Conservation (phyloP, 768 basidiomycete species). For the Tylopilus felleus region DNA sequence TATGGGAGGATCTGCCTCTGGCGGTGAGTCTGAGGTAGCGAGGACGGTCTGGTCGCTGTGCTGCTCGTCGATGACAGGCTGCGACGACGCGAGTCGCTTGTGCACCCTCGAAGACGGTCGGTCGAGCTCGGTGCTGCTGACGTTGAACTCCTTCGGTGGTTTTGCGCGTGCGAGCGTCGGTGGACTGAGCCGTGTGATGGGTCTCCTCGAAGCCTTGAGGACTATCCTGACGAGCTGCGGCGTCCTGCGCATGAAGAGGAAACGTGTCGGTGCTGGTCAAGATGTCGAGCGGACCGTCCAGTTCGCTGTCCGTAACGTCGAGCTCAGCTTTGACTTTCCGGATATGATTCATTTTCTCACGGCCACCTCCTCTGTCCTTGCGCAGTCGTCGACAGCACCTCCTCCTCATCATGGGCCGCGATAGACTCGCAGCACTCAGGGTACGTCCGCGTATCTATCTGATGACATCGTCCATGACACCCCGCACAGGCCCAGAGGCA, state of each 20-base stretch:
- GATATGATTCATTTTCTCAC: constrained; percentile 11
- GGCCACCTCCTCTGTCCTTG: neutral
- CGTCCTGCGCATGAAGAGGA: constrained; percentile 49
- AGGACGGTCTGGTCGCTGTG: constrained; percentile 8
- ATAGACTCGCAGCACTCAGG: constrained; percentile 85
- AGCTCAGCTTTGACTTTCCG: neutral
- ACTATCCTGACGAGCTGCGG: constrained; percentile 75
- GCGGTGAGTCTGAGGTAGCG: constrained; percentile 22
- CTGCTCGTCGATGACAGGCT: constrained; percentile 15
- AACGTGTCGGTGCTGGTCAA: constrained; percentile 47
- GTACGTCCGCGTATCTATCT: constrained; percentile 50
- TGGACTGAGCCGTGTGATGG: neutral
- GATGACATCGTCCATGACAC: constrained; percentile 34
- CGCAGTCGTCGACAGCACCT: too few species aligned
- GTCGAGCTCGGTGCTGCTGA: constrained; percentile 6
- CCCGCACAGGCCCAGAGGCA: constrained; percentile 52
- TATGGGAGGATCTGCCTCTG: constrained; percentile 21
- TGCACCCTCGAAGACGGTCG: constrained; percentile 17
- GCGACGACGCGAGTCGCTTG: constrained; percentile 25
- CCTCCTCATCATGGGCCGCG: constrained; percentile 43
- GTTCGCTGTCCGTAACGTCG: constrained; percentile 5
- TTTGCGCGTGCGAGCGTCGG: constrained; percentile 23
- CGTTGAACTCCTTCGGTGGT: constrained; percentile 19
- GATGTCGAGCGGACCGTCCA: constrained; percentile 41
- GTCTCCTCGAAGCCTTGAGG: constrained; percentile 35